A percentile compares a stretch with the other conserved stretches of the same genome.
These are phyloP conservation scores for Onygenales sp. DNA, from an alignment of 2,329 filamentous ascomycete species.

Conservation along the genomic window DNA sequence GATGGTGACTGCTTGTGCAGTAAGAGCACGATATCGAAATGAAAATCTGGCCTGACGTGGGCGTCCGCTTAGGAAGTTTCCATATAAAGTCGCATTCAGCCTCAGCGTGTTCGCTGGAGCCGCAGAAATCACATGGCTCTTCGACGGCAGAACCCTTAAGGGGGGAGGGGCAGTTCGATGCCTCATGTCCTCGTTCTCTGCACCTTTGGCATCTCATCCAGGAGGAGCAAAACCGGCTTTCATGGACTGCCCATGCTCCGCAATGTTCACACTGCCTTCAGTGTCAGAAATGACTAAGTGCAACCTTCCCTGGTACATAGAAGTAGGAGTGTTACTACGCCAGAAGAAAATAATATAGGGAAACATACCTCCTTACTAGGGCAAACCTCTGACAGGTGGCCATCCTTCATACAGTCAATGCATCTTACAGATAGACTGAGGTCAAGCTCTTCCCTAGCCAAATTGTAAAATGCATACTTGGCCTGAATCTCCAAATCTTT, in stretches of 20 bases:
- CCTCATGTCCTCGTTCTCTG: constrained; percentile 51
- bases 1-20: constrained; percentile 34
- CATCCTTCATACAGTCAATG: constrained; percentile 31
- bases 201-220: constrained; percentile 45
- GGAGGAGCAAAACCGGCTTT: constrained; percentile 29
- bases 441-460: constrained; percentile 28
- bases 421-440: constrained; percentile 33
- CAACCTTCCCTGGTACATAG: background rate
- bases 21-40: constrained; percentile 37
- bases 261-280: constrained; percentile 33
- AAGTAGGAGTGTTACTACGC: background rate
- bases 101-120: constrained; percentile 48
- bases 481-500: constrained; percentile 32
- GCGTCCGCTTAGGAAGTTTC: constrained; percentile 29
- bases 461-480: constrained; percentile 31
- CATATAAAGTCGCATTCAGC: constrained; percentile 51
- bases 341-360: background rate
- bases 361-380: constrained; percentile 32
- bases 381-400: constrained; percentile 35
- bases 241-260: constrained; percentile 30
- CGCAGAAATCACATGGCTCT: constrained; percentile 53
- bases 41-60: constrained; percentile 20
- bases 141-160: constrained; percentile 45
- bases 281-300: constrained; percentile 1
- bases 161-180: constrained; percentile 46